Evolutionary conservation across 352 stramenopile species (phyloP).

Genomic region (Phytophthora citrophthora): DNA sequence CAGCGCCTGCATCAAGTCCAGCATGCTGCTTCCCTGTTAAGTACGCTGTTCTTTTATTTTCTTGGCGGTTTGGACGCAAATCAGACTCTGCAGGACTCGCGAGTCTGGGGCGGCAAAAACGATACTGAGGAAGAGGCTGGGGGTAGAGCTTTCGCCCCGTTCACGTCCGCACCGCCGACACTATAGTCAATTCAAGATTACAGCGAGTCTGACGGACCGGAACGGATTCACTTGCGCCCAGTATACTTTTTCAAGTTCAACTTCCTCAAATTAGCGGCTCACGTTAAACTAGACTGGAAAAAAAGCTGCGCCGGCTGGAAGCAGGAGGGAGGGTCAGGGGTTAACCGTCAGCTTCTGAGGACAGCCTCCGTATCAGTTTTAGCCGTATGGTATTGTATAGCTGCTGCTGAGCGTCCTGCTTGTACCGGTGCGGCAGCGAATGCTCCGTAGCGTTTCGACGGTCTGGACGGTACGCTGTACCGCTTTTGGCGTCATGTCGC

Average conservation of each 20-base stretch:
- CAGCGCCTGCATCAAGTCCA: constrained; percentile 41
- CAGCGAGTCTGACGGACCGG: constrained; percentile 8
- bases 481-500: constrained; percentile 14
- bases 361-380: constrained; percentile 5
- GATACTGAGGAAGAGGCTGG: background rate
- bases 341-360: background rate
- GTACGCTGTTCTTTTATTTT: constrained; percentile 6
- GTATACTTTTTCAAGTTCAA: constrained; percentile 33
- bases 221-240: constrained; percentile 13
- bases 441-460: constrained; percentile 18
- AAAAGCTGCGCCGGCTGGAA: background rate
- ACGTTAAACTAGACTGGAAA: constrained; percentile 2
- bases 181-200: constrained; percentile 14
- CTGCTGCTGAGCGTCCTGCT: background rate
- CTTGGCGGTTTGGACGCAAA: constrained; percentile 9
- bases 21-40: constrained; percentile 23
- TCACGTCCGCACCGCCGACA: constrained; percentile 8
- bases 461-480: constrained; percentile 25
- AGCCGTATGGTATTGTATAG: background rate
- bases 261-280: constrained; percentile 15
- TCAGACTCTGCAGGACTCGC: constrained; percentile 12
- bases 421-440: constrained; percentile 19
- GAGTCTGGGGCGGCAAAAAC: too few relatives aligned
- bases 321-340: background rate
- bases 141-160: background rate